Conservation (phyloP, 257 asterid species). For the Asclepias syriaca region DNA sequence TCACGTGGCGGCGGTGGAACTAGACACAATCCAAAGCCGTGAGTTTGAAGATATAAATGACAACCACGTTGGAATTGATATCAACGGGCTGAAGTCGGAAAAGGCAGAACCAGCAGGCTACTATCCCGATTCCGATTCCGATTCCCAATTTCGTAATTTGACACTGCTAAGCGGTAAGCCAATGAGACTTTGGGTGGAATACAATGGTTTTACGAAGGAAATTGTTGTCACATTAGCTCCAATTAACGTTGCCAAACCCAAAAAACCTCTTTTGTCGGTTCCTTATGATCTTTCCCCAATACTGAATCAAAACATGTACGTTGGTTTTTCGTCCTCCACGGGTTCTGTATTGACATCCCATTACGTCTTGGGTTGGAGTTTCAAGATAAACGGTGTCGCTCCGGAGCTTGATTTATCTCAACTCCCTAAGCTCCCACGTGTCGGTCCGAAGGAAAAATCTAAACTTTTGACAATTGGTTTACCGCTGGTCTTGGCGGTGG, state of each 20-base stretch:
- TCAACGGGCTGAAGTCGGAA: slow-evolving; percentile 35
- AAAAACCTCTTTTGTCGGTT: slow-evolving; percentile 29
- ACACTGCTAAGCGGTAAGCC: slow-evolving; percentile 32
- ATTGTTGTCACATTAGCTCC: slow-evolving; percentile 49
- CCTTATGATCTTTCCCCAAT: slow-evolving; percentile 35
- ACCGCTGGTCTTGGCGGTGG: slow-evolving; percentile 24
- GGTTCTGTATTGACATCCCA: slow-evolving; percentile 40
- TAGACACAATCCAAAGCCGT: slow-evolving; percentile 40
- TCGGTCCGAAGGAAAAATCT: slow-evolving; percentile 30
- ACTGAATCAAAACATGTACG: slow-evolving; percentile 39
- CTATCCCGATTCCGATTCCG: slow-evolving; percentile 14
- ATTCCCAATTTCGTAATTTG: slow-evolving; percentile 31
- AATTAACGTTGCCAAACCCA: slow-evolving; percentile 29
- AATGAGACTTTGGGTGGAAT: slow-evolving; percentile 62
- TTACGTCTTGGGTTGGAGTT: slow-evolving; percentile 66
- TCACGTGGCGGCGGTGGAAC: slow-evolving; percentile 55
- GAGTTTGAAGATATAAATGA: slow-evolving; percentile 42
- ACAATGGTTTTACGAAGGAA: slow-evolving; percentile 19
- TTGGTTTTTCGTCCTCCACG: slow-evolving; percentile 55
- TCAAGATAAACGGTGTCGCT: slow-evolving; percentile 31
- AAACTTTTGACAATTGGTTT: slow-evolving; percentile 29
- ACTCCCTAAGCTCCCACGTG: slow-evolving; percentile 52
- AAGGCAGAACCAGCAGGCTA: slow-evolving; percentile 31
- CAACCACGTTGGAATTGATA: slow-evolving; percentile 58
- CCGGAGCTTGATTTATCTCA: slow-evolving; percentile 34